Conservation (phyloP, 306 rosid genomes). For the Argentina anserina region DNA sequence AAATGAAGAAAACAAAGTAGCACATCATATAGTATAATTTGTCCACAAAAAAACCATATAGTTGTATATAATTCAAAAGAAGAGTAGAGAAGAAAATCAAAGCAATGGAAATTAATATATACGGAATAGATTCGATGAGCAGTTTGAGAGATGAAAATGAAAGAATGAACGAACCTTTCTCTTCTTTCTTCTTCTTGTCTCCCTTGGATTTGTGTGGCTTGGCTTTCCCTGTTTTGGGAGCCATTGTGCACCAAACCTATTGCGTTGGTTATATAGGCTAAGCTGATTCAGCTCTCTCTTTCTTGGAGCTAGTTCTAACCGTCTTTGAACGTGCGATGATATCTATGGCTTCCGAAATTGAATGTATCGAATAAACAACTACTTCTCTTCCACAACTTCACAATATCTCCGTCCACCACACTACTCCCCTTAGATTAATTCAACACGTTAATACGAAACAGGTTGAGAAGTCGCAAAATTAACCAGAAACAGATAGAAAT, state of each 20-base stretch:
- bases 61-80: neutral
- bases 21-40: neutral
- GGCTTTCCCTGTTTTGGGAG: constrained; percentile 80
- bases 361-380: constrained; percentile 28
- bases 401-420: constrained; percentile 18
- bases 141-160: too few relatives aligned
- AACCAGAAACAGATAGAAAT: neutral
- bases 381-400: neutral
- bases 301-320: neutral
- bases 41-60: too few relatives aligned
- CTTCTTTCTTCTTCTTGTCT: constrained; percentile 91
- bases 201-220: constrained; percentile 83
- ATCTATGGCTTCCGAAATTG: constrained; percentile 23
- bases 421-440: neutral
- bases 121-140: too few relatives aligned
- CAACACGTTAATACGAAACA: neutral
- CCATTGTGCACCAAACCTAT: constrained; percentile 53
- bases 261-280: neutral
- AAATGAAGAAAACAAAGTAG: neutral
- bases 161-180: constrained; percentile 55
- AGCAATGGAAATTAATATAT: neutral
- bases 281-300: neutral
- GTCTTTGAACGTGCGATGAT: constrained; percentile 34
- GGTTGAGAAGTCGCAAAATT: neutral
- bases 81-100: neutral